Evolutionary conservation across 257 asterid genomes (phyloP).

Genomic region (Solanum virginianum): DNA sequence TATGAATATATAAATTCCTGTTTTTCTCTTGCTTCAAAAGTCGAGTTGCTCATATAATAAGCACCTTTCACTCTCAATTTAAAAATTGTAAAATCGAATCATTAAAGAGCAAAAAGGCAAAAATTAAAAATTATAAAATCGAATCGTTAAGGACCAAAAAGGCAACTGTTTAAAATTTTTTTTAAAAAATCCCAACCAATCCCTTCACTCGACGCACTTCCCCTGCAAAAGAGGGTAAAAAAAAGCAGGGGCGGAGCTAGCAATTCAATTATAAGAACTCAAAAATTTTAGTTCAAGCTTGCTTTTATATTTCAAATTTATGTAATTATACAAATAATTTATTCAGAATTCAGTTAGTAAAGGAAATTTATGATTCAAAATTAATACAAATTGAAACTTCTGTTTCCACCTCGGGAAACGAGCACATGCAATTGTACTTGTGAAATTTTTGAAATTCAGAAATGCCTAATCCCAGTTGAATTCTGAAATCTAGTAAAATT

Average conservation of each 20-base stretch:
- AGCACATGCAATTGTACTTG: background rate
- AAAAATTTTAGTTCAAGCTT: background rate
- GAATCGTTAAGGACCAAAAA: background rate
- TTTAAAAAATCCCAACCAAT: too few relatives aligned
- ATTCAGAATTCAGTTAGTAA: background rate
- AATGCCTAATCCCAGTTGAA: background rate
- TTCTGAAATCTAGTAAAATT: background rate
- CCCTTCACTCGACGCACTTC: background rate
- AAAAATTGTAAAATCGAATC: background rate
- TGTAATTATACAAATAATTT: background rate
- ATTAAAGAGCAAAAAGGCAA: background rate
- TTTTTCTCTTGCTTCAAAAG: background rate
- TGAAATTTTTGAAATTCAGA: background rate
- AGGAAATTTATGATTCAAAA: background rate
- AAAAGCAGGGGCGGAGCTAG: background rate
- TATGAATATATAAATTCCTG: background rate
- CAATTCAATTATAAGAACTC: background rate
- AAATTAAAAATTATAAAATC: too few relatives aligned
- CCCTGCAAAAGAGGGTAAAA: background rate
- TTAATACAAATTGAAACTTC: background rate
- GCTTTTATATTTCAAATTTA: background rate
- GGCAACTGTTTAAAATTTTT: background rate
- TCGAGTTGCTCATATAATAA: background rate
- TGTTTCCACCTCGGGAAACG: background rate
- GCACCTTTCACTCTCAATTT: background rate